Percentiles rank a stretch among this genome's conserved stretches.
Conservation (phyloP, 179 eudicot species). For the Camellia oleifera region DNA sequence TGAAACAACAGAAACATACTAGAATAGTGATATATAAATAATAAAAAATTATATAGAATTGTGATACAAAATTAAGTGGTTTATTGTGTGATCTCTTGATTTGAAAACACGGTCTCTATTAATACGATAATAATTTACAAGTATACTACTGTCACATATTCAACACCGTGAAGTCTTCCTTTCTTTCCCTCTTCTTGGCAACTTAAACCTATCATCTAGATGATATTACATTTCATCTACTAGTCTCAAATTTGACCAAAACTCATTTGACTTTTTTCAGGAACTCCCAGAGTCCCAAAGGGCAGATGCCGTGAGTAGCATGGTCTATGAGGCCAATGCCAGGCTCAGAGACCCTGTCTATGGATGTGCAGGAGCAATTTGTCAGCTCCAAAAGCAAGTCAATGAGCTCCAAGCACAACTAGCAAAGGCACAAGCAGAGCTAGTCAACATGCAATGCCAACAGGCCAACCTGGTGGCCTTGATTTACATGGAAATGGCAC, state of each 20-base stretch:
- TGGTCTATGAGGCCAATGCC: slow-evolving; percentile 62
- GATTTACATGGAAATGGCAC: slow-evolving; percentile 50
- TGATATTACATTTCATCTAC: not conserved
- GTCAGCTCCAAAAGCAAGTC: slow-evolving; percentile 55
- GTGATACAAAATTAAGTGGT: no score
- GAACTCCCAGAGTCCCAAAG: slow-evolving; percentile 54
- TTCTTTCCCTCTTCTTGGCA: not conserved
- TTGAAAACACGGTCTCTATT: no score
- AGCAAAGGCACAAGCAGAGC: slow-evolving; percentile 61
- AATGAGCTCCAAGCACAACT: slow-evolving; percentile 52
- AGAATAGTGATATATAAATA: no score
- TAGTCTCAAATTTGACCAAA: not conserved
- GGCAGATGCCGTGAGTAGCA: slow-evolving; percentile 59
- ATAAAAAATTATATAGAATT: no score
- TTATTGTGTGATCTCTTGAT: no score
- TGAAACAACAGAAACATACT: no score
- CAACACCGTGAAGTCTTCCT: no score
- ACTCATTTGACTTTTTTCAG: slow-evolving; percentile 17
- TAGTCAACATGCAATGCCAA: slow-evolving; percentile 55
- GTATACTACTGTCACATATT: no score
- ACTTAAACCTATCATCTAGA: not conserved
- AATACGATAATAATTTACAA: no score
- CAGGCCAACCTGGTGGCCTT: slow-evolving; percentile 50
- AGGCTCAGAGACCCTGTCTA: slow-evolving; percentile 54
- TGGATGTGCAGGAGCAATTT: slow-evolving; percentile 52